Evolutionary conservation across 805 yeast genomes (phyloP).

Genomic region (Wickerhamiella australiensis): DNA sequence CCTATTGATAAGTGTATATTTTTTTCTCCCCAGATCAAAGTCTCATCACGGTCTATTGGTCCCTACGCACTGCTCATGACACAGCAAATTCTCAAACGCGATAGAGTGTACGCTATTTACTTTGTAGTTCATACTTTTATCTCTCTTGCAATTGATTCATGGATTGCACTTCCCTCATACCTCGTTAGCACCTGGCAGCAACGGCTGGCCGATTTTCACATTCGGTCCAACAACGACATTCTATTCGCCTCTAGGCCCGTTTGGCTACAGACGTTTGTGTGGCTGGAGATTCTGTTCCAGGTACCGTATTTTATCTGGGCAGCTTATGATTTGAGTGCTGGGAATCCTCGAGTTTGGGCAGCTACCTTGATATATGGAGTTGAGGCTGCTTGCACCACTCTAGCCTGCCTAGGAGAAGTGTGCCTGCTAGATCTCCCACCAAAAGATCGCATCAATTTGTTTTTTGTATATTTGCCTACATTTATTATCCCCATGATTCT

Average conservation of each 20-base stretch:
- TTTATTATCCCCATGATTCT: conserved; percentile 50
- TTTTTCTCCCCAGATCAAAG: no score
- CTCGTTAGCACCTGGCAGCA: conserved; percentile 40
- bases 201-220: conserved; percentile 44
- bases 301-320: conserved; percentile 59
- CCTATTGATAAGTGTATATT: no score
- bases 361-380: conserved; percentile 57
- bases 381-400: conserved; percentile 72
- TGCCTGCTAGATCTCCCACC: conserved; percentile 25
- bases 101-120: conserved; percentile 24
- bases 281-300: conserved; percentile 62
- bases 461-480: conserved; percentile 57
- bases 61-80: neutral
- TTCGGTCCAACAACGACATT: conserved; percentile 57
- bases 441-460: conserved; percentile 34
- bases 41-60: no score
- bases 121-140: conserved; percentile 57
- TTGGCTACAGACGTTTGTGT: conserved; percentile 66
- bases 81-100: conserved; percentile 10
- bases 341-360: conserved; percentile 30
- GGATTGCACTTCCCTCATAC: conserved; percentile 49
- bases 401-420: conserved; percentile 43
- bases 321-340: conserved; percentile 25
- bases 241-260: conserved; percentile 45
- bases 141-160: conserved; percentile 62